Base-by-base conservation (phyloP, 306 rosid species). In the Cucumis melo region DNA sequence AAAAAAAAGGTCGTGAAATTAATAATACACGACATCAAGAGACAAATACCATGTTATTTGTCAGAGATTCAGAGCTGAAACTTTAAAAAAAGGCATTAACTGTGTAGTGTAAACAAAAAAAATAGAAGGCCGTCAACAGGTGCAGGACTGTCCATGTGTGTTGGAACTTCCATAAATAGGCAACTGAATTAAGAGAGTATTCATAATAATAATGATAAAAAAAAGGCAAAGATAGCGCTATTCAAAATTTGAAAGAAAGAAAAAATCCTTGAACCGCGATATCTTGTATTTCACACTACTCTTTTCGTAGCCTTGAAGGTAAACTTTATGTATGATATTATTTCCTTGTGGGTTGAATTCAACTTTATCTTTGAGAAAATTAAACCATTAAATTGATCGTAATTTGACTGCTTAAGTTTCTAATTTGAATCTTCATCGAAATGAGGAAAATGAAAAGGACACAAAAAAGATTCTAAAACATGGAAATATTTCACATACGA, bases 271-370 rank as follows among this genome's bases (percentile, higher is more conserved):
- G 20, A 17, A 63, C 48, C 2, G 24, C 4, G 44, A 63, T 63
- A n/a, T 62, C 46, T 63, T 63, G 71, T 46, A 66, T 66, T 66
- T 66, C 44, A 66, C 73, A n/a, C 51, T n/a, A 66, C 73, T 10
- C 51, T 66, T 66, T 10, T 66, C 50, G 44, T 66, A 39, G 73
- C 73, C 51, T 39, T 27, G 23, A 38, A 39, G 51, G 73, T 66
- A 64, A 39, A 66, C 73, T 66, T 66, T 10, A 20, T 64, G 24
- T 9, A 64, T 17, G 23, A 32, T 3, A 63, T 15, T 62, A 32
- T 62, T 63, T 63, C 70, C 70, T 63, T 21, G 70, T 63, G 70
- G 44, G 23, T 34, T 32, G 44, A 63, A 63, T 34, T 32, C 70
- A 63, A 63, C 70, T 63, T 63, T 63, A 63, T 34, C 44, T 63